phyloP scores from a whole-genome alignment of 1,139 yeast genomes.

The Debaryomyces subglobosus region DNA sequence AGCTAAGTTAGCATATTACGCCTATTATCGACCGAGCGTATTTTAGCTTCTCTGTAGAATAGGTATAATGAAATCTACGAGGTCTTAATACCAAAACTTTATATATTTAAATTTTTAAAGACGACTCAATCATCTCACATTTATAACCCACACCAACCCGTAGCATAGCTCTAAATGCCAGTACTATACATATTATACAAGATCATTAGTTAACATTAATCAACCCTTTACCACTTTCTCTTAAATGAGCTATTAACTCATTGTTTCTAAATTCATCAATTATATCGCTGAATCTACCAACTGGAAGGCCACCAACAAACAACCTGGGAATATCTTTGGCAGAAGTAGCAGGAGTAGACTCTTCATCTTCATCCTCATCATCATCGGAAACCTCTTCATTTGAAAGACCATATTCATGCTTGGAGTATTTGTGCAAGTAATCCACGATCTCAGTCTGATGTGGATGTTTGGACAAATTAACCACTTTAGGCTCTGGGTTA shows the following conservation, averaged over 20 bases:
- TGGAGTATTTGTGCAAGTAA: slow-evolving; percentile 26
- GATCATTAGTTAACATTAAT: slow-evolving; percentile 22
- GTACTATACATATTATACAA: background rate
- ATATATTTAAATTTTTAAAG: background rate
- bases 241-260: slow-evolving; percentile 24
- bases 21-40: no score
- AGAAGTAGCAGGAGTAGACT: background rate
- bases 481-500: slow-evolving; percentile 36
- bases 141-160: background rate
- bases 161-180: background rate
- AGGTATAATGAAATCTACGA: background rate
- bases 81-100: background rate
- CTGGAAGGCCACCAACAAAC: slow-evolving; percentile 36
- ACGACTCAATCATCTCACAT: background rate
- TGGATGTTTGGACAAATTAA: slow-evolving; percentile 37
- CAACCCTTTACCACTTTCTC: slow-evolving; percentile 30
- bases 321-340: slow-evolving; percentile 28
- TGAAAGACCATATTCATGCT: slow-evolving; percentile 10
- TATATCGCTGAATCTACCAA: slow-evolving; percentile 30
- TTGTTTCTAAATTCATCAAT: slow-evolving; percentile 24
- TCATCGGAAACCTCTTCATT: slow-evolving; percentile 12
- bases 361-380: slow-evolving; percentile 16
- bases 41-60: no score
- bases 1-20: background rate
- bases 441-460: slow-evolving; percentile 26